Percentiles rank a stretch among this genome's conserved stretches.
phyloP scores from a whole-genome alignment of 2,329 filamentous ascomycete species.

The Aspergillus thermomutatus region DNA sequence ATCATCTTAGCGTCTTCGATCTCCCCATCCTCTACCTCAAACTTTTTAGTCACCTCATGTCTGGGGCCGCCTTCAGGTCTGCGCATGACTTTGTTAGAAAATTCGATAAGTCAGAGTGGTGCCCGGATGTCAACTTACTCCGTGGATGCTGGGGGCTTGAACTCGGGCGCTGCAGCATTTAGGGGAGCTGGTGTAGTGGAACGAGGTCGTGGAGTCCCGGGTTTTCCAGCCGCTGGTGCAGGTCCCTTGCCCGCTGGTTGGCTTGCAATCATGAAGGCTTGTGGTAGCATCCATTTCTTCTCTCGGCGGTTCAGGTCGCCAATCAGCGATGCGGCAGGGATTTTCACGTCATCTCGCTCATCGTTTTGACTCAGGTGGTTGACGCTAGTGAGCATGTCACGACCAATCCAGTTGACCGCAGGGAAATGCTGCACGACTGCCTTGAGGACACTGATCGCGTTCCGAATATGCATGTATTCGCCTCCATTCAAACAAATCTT shows the following conservation, averaged over 20 bases:
- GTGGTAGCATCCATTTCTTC: constrained; percentile 48
- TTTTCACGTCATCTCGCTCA: constrained; percentile 48
- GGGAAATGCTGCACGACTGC: constrained; percentile 79
- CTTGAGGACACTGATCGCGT: constrained; percentile 87
- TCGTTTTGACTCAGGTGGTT: constrained; percentile 43
- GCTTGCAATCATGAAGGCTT: constrained; percentile 42
- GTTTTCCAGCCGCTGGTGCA: constrained; percentile 19
- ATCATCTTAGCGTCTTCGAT: constrained; percentile 45
- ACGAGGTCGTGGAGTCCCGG: constrained; percentile 24
- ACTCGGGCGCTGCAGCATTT: constrained; percentile 41
- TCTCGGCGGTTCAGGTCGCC: constrained; percentile 48
- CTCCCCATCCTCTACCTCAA: constrained; percentile 45
- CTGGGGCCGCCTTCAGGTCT: constrained; percentile 29
- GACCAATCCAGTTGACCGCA: constrained; percentile 81
- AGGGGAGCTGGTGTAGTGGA: constrained; percentile 34
- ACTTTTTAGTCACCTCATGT: constrained; percentile 23
- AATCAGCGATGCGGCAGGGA: constrained; percentile 48
- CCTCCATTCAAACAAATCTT: constrained; percentile 75
- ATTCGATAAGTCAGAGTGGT: neutral
- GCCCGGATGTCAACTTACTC: constrained; percentile 32
- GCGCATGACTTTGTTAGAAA: constrained; percentile 19
- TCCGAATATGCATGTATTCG: constrained; percentile 97
- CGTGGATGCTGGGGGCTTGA: constrained; percentile 31
- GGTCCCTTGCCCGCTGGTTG: constrained; percentile 16
- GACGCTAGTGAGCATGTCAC: constrained; percentile 41